A percentile compares a stretch with the other conserved stretches of the same genome.
These are phyloP conservation scores for Akanthomyces dipterigenus DNA, from an alignment of 2,329 filamentous ascomycete genomes.

Conservation along the genomic window DNA sequence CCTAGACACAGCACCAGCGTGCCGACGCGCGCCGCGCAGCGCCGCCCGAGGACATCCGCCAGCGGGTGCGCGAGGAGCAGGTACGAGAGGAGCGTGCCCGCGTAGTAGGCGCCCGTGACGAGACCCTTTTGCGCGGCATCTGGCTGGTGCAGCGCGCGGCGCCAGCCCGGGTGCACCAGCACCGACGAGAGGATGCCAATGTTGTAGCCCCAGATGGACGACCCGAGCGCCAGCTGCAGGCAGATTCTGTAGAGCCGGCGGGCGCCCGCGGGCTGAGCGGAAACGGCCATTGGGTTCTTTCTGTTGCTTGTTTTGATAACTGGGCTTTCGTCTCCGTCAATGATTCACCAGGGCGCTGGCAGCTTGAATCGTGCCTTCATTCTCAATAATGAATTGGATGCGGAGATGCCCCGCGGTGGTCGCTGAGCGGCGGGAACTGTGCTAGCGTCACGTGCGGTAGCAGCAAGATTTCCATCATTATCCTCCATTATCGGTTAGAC, in stretches of 20 bases:
- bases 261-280: neutral
- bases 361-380: neutral
- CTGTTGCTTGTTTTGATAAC: too few relatives aligned
- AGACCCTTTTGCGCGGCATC: conserved; percentile 40
- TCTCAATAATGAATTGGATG: neutral
- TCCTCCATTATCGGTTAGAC: neutral
- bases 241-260: conserved; percentile 39
- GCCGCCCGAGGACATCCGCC: conserved; percentile 45
- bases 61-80: conserved; percentile 45
- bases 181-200: conserved; percentile 51
- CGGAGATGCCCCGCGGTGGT: neutral
- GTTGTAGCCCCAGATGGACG: conserved; percentile 53
- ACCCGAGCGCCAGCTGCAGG: conserved; percentile 47
- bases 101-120: conserved; percentile 51
- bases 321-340: neutral
- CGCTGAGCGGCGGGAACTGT: neutral
- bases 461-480: neutral
- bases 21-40: conserved; percentile 43
- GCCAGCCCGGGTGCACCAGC: conserved; percentile 49
- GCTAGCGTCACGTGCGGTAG: neutral
- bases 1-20: conserved; percentile 41
- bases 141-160: conserved; percentile 37
- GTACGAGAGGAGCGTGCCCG: conserved; percentile 50
- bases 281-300: neutral
- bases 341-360: neutral